Evolutionary conservation across 345 rosid species (phyloP), one percentile per base, ranked within the genome.

Genomic region (Adansonia digitata): DNA sequence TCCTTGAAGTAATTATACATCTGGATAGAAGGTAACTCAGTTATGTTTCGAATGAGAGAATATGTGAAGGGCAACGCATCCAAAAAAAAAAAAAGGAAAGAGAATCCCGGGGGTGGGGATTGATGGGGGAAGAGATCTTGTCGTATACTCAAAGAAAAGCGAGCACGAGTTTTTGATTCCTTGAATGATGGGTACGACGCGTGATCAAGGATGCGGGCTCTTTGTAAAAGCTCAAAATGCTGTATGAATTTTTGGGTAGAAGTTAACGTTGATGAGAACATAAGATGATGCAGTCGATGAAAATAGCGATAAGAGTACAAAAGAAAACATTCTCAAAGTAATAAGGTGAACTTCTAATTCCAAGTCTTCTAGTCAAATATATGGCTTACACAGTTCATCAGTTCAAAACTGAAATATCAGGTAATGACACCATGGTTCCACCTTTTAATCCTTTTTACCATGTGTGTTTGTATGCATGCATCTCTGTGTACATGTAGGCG

Each of bases 201-300:
- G 31, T 90, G 86, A 45, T 90, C 97, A 1, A 97, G 97, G 74
- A 96, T 85, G 31, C 97, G 88, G 48, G 99, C 98, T 79, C 90
- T 96, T 76, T 89, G 97, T 73, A 96, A 89, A 73, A 90, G 94
- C 82, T 89, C 98, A 82, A 96, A 96, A 84, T 93, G 99, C 85
- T 96, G 99, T 39, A 71, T 74, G 56, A 96, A 96, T 83, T 89
- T 92, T 98, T 93, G 92, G 72, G 81, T 29, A 60, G 60, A 64
- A 69, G 42, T 18, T 35, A 61, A 68, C 71, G 53, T 40, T 66
- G 35, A 51, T 45, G 55, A 53, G 51, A 79, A 63, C 5, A 70
- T 43, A 57, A 15, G 18, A 48, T 17, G 34, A 64, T 12, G 61
- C n/a, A n/a, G n/a, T n/a, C n/a, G n/a, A n/a, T n/a, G n/a, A 29